Percentiles rank a stretch among this genome's conserved stretches.
Conservation (phyloP, 768 basidiomycete genomes). For the Lactarius pseudohatsudake region DNA sequence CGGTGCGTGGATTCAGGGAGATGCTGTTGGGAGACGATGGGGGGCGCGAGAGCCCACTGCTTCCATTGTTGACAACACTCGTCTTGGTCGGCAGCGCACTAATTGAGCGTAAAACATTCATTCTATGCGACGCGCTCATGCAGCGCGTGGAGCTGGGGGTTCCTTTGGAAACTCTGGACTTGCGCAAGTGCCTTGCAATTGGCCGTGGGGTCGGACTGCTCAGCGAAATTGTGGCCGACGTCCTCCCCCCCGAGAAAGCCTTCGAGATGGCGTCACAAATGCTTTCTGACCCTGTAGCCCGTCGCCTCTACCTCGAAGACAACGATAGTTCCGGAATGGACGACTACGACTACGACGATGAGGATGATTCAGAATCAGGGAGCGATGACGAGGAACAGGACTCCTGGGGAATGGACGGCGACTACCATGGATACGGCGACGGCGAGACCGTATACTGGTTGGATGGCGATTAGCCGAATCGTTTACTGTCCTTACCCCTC, state of each 20-base stretch:
- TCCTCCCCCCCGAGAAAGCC: not conserved
- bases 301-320: not conserved
- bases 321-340: not conserved
- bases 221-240: not conserved
- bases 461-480: no score
- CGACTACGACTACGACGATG: not conserved
- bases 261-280: not conserved
- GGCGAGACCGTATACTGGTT: not conserved
- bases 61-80: not conserved
- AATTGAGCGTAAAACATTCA: not conserved
- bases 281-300: not conserved
- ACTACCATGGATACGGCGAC: no score
- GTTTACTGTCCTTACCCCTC: no score
- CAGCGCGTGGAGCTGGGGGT: not conserved
- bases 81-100: not conserved
- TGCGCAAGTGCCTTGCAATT: not conserved
- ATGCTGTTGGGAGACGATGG: not conserved
- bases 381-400: no score
- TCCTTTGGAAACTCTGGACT: not conserved
- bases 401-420: not conserved
- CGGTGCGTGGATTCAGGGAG: not conserved
- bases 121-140: not conserved
- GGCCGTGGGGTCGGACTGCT: not conserved
- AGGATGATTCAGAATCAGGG: not conserved
- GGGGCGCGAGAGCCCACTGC: not conserved